Conservation (phyloP, 1,139 yeast species). For the Geotrichum siamense region DNA sequence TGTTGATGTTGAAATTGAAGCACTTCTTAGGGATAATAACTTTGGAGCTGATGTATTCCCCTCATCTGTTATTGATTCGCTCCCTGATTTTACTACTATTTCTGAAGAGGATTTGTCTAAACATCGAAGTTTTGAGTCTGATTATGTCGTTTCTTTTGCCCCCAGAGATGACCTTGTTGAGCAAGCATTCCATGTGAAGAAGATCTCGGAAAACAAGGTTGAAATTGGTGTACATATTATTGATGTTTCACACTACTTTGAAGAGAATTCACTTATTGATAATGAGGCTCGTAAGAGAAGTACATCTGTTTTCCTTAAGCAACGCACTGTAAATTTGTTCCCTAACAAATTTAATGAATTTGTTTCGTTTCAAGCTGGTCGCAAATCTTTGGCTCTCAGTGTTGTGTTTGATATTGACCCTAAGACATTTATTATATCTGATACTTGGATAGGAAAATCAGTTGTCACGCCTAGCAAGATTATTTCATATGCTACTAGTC, state of each 20-base stretch:
- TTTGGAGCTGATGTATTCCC: constrained; percentile 79
- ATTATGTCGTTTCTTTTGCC: constrained; percentile 59
- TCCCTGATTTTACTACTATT: constrained; percentile 23
- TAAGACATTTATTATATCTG: constrained; percentile 62
- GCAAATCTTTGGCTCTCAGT: constrained; percentile 62
- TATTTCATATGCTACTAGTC: constrained; percentile 32
- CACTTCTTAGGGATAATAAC: constrained; percentile 87
- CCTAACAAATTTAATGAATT: constrained; percentile 57
- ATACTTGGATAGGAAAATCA: constrained; percentile 72
- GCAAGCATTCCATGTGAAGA: constrained; percentile 71
- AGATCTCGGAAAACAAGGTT: constrained; percentile 50
- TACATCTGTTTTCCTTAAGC: constrained; percentile 85
- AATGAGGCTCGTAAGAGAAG: constrained; percentile 89
- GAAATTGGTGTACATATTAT: constrained; percentile 75
- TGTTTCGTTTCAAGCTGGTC: constrained; percentile 57
- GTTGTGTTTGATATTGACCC: constrained; percentile 79
- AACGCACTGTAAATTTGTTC: constrained; percentile 58
- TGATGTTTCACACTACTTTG: constrained; percentile 67
- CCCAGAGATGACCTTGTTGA: constrained; percentile 59
- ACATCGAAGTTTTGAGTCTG: constrained; percentile 56
- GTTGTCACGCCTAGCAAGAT: constrained; percentile 47
- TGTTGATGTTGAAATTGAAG: constrained; percentile 73
- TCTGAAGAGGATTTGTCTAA: constrained; percentile 34
- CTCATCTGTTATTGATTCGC: constrained; percentile 37
- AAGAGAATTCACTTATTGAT: constrained; percentile 69